Evolutionary conservation across 2,329 filamentous ascomycete genomes (phyloP).

Genomic region (Microcera coccophila): DNA sequence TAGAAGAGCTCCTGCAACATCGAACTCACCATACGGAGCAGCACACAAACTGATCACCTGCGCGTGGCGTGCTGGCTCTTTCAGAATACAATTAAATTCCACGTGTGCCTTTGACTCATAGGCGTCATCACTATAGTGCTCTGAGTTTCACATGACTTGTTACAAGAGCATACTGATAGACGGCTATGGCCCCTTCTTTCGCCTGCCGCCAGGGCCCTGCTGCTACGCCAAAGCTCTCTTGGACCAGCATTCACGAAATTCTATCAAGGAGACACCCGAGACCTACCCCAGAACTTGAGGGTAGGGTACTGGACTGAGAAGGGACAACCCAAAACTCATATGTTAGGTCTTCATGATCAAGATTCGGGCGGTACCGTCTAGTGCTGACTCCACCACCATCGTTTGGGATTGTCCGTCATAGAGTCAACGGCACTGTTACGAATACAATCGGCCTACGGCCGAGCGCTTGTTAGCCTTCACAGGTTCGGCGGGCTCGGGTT

Average conservation of each 20-base stretch:
- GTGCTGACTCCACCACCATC: too few species aligned
- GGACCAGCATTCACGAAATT: neutral
- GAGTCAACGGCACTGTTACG: too few species aligned
- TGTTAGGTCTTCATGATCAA: neutral
- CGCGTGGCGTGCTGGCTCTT: neutral
- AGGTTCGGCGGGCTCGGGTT: too few species aligned
- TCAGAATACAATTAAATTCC: neutral
- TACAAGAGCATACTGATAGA: neutral
- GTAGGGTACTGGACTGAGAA: neutral
- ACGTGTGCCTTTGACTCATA: neutral
- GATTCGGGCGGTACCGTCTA: too few species aligned
- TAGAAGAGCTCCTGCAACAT: neutral
- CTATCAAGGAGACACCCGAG: neutral
- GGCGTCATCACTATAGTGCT: neutral
- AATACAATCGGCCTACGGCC: too few species aligned
- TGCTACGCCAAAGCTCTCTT: neutral
- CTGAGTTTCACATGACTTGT: neutral
- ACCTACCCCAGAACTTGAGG: neutral
- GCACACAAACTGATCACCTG: neutral
- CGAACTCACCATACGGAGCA: neutral
- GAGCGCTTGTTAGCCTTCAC: too few species aligned
- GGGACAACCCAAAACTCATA: neutral
- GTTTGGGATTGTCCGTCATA: too few species aligned
- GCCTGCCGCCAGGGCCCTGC: neutral
- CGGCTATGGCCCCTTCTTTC: neutral